Conservation (phyloP, 106 monocot genomes). For the Platanthera zijinensis region DNA sequence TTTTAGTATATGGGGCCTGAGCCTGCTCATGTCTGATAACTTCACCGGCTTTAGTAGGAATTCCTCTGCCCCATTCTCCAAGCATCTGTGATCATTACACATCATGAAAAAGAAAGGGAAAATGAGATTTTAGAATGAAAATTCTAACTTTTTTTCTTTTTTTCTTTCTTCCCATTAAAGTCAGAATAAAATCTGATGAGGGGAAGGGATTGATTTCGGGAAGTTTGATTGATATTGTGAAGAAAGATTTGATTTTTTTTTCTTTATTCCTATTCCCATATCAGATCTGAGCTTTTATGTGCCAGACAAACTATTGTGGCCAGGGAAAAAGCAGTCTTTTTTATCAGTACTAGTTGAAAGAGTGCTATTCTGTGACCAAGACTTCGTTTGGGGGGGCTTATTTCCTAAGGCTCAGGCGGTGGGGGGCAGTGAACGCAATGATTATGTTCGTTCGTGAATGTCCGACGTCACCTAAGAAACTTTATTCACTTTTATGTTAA, state of each 20-base stretch:
- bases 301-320: not conserved
- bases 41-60: constrained; percentile 87
- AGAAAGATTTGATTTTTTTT: not conserved
- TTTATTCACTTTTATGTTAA: too few species aligned
- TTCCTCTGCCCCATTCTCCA: constrained; percentile 89
- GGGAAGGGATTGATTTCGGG: constrained; percentile 28
- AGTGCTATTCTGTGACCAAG: too few species aligned
- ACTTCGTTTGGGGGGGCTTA: too few species aligned
- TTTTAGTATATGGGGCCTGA: constrained; percentile 69
- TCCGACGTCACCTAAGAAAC: too few species aligned
- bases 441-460: too few species aligned
- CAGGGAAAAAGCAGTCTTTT: not conserved
- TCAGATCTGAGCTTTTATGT: not conserved
- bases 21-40: constrained; percentile 71
- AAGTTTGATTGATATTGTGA: constrained; percentile 16
- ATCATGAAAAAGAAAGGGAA: not conserved
- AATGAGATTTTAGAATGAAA: not conserved
- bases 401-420: too few species aligned
- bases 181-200: constrained; percentile 28
- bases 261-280: constrained; percentile 9
- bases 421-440: too few species aligned
- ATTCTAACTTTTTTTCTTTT: not conserved
- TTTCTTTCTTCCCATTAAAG: not conserved
- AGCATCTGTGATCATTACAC: constrained; percentile 44
- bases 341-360: too few species aligned